Evolutionary conservation across 306 rosid species (phyloP).

Genomic region (Adenanthera pavonina): DNA sequence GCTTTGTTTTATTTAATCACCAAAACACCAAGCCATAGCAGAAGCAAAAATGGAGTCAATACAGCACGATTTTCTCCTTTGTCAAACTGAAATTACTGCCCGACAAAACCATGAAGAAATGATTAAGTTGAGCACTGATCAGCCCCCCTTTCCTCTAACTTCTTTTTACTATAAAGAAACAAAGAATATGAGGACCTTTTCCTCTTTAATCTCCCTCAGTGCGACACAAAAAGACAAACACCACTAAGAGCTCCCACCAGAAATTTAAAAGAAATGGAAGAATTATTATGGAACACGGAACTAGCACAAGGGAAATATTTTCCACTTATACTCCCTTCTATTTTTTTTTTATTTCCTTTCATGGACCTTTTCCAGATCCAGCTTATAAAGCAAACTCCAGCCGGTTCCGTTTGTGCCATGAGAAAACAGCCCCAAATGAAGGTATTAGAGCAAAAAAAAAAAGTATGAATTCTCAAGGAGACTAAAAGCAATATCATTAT

Average conservation of each 20-base stretch:
- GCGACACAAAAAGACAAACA: slow-evolving; percentile 57
- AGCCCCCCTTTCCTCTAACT: slow-evolving; percentile 25
- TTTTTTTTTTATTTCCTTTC: slow-evolving; percentile 31
- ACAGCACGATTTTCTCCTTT: slow-evolving; percentile 29
- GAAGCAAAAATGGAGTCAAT: slow-evolving; percentile 44
- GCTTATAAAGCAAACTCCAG: slow-evolving; percentile 57
- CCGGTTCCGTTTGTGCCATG: slow-evolving; percentile 49
- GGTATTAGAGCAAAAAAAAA: slow-evolving; percentile 24
- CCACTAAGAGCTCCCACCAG: slow-evolving; percentile 46
- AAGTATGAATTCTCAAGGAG: neutral
- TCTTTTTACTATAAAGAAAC: slow-evolving; percentile 39
- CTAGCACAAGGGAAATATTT: slow-evolving; percentile 42
- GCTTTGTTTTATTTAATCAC: slow-evolving; percentile 35
- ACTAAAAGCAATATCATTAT: slow-evolving; percentile 14
- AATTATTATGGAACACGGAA: slow-evolving; percentile 70
- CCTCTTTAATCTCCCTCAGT: slow-evolving; percentile 49
- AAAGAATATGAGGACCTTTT: slow-evolving; percentile 44
- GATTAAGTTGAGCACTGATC: slow-evolving; percentile 27
- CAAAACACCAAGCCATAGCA: slow-evolving; percentile 35
- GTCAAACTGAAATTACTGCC: slow-evolving; percentile 41
- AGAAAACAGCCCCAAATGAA: slow-evolving; percentile 31
- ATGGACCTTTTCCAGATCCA: slow-evolving; percentile 64
- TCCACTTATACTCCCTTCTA: slow-evolving; percentile 42
- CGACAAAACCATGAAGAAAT: slow-evolving; percentile 40
- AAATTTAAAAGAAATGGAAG: slow-evolving; percentile 38